Evolutionary conservation across 139 green algal species (phyloP), one percentile per base, ranked within the genome.

Genomic region (Pleodorina starrii): DNA sequence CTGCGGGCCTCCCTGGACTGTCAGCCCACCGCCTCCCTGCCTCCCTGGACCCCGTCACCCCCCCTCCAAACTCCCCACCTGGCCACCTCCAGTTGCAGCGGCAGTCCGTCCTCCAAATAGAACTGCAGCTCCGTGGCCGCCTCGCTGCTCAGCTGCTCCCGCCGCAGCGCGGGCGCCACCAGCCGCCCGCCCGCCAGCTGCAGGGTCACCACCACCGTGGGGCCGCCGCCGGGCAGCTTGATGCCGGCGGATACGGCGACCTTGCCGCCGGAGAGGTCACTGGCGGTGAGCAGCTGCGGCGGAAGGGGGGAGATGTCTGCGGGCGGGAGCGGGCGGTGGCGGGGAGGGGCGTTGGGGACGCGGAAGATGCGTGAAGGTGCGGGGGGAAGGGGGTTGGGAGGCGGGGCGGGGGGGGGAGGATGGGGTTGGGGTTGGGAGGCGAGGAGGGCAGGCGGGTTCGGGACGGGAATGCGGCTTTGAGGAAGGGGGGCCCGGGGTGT

Each of bases 11-110:
- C n/a, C n/a, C n/a, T n/a, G n/a, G n/a, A n/a, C n/a, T n/a, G n/a
- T n/a, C n/a, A n/a, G n/a, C n/a, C n/a, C n/a, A n/a, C n/a, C n/a
- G n/a, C n/a, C n/a, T n/a, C n/a, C n/a, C n/a, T n/a, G n/a, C n/a
- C n/a, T n/a, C n/a, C n/a, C n/a, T n/a, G n/a, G n/a, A n/a, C n/a
- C n/a, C n/a, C n/a, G n/a, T n/a, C n/a, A n/a, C n/a, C n/a, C n/a
- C n/a, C n/a, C n/a, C n/a, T n/a, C n/a, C n/a, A 19, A 32, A 23
- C 14, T 27, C 2, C 60, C 36, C 82, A 79, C 82, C 82, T 68
- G 42, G 88, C 88, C 35, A 91, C 51, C 88, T 91, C 81, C 35
- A 91, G 29, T n/a, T 38, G 35, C 81, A 86, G 42, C 40, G 68
- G 68, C 80, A 63, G n/a, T 5, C 80, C 80, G 35, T 73, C 88